A percentile compares a stretch with the other conserved stretches of the same genome.
These are phyloP conservation scores for Hyphopichia burtonii DNA, from an alignment of 1,139 yeast species.

Conservation along the genomic window DNA sequence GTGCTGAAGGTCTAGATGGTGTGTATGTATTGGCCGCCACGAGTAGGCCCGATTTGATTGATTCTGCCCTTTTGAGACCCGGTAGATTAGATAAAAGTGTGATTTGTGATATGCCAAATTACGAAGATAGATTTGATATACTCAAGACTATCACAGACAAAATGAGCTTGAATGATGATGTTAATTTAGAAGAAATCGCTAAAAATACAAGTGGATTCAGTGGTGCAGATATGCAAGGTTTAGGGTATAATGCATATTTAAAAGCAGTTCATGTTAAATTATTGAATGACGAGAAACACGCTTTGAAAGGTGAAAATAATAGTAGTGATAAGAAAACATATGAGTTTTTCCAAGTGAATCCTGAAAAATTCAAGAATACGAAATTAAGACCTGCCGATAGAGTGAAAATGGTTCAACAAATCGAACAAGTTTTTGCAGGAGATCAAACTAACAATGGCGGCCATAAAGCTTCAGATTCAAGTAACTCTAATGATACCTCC, in stretches of 20 bases:
- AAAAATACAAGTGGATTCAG: slow-evolving; percentile 70
- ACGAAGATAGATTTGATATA: slow-evolving; percentile 72
- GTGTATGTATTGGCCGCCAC: slow-evolving; percentile 97
- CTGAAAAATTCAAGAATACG: slow-evolving; percentile 28
- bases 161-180: slow-evolving; percentile 52
- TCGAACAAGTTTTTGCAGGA: slow-evolving; percentile 38
- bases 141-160: slow-evolving; percentile 58
- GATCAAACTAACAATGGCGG: slow-evolving; percentile 7
- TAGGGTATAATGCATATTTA: slow-evolving; percentile 87
- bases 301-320: slow-evolving; percentile 12
- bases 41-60: slow-evolving; percentile 91
- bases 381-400: slow-evolving; percentile 46
- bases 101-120: slow-evolving; percentile 82
- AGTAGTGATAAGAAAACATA: slow-evolving; percentile 18
- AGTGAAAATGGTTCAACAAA: slow-evolving; percentile 42
- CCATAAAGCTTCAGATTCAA: slow-evolving; percentile 8
- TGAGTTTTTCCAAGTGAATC: slow-evolving; percentile 36
- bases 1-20: slow-evolving; percentile 97
- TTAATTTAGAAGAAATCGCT: slow-evolving; percentile 59
- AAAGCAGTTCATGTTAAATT: slow-evolving; percentile 83
- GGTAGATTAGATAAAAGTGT: slow-evolving; percentile 93
- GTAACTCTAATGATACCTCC: slow-evolving; percentile 11
- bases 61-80: slow-evolving; percentile 90
- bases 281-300: slow-evolving; percentile 29
- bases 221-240: slow-evolving; percentile 94